Evolutionary conservation across 2,329 filamentous ascomycete genomes (phyloP).

Genomic region (Allantophomopsis lycopodina): DNA sequence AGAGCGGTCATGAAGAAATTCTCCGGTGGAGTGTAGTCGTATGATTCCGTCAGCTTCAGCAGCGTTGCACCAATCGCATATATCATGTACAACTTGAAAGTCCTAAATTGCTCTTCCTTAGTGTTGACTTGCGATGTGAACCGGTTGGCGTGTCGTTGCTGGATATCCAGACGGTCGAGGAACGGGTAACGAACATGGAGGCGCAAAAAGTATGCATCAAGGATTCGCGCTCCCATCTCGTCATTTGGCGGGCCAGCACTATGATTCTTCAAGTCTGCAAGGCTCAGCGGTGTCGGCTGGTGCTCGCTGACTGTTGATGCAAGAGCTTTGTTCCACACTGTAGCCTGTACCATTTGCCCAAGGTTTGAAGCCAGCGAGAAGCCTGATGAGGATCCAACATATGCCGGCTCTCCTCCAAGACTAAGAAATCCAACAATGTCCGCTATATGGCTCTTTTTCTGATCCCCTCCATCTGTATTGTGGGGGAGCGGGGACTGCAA

Average conservation of each 20-base stretch:
- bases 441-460: slow-evolving; percentile 15
- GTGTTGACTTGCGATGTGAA: slow-evolving; percentile 20
- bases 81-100: slow-evolving; percentile 36
- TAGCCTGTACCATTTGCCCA: slow-evolving; percentile 37
- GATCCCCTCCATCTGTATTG: slow-evolving; percentile 1
- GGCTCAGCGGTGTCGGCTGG: slow-evolving; percentile 11
- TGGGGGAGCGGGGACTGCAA: slow-evolving; percentile 4
- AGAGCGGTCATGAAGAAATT: slow-evolving; percentile 33
- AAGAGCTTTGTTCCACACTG: slow-evolving; percentile 37
- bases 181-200: slow-evolving; percentile 35
- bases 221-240: slow-evolving; percentile 26
- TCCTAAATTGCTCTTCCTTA: slow-evolving; percentile 26
- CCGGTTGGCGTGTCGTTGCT: slow-evolving; percentile 26
- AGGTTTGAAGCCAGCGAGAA: slow-evolving; percentile 32
- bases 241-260: slow-evolving; percentile 30
- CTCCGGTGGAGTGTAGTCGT: slow-evolving; percentile 24
- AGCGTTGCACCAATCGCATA: slow-evolving; percentile 36
- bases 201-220: slow-evolving; percentile 29
- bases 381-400: slow-evolving; percentile 33
- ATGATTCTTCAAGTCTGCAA: slow-evolving; percentile 24
- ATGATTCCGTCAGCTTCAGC: slow-evolving; percentile 30
- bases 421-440: slow-evolving; percentile 35
- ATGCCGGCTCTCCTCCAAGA: slow-evolving; percentile 31
- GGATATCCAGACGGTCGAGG: slow-evolving; percentile 28
- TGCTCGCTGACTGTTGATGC: slow-evolving; percentile 8